These are phyloP conservation scores for Penicillium pulvis DNA, from an alignment of 495 filamentous ascomycete species.

Conservation along the genomic window DNA sequence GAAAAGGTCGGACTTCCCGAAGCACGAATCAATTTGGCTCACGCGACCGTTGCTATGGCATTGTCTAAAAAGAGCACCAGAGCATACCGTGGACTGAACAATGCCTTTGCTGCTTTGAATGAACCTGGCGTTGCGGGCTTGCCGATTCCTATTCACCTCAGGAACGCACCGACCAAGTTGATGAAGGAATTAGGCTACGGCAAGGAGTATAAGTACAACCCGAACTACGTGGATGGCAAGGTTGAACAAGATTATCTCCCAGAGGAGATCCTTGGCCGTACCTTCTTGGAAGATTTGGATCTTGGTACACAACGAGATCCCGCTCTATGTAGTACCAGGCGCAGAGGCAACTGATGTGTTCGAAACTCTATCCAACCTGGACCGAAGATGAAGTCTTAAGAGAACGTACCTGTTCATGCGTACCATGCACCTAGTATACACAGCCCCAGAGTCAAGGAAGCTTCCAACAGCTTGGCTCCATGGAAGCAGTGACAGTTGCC, in stretches of 20 bases:
- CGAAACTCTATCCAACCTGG: no score
- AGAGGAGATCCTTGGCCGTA: conserved; percentile 63
- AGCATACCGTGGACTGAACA: conserved; percentile 80
- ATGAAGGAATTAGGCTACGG: conserved; percentile 95
- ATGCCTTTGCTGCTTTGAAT: conserved; percentile 69
- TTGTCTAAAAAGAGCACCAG: conserved; percentile 83
- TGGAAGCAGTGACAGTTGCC: neutral
- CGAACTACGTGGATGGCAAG: conserved; percentile 79
- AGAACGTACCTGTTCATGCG: no score
- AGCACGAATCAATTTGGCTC: conserved; percentile 87
- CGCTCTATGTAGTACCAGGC: conserved; percentile 33
- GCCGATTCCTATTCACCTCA: conserved; percentile 81
- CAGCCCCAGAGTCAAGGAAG: neutral
- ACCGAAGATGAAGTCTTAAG: no score
- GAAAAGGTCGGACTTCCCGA: conserved; percentile 94
- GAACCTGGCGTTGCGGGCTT: conserved; percentile 80
- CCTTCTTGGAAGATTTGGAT: conserved; percentile 81
- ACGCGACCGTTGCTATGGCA: conserved; percentile 81
- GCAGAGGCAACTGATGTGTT: neutral
- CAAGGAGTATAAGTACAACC: conserved; percentile 94
- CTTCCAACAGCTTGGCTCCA: neutral
- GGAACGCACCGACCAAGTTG: conserved; percentile 87
- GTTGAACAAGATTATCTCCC: conserved; percentile 92
- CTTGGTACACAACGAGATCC: conserved; percentile 78
- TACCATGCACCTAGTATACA: neutral